Evolutionary conservation across 148 eudicot genomes (phyloP).

Genomic region (Persicaria maculosa): DNA sequence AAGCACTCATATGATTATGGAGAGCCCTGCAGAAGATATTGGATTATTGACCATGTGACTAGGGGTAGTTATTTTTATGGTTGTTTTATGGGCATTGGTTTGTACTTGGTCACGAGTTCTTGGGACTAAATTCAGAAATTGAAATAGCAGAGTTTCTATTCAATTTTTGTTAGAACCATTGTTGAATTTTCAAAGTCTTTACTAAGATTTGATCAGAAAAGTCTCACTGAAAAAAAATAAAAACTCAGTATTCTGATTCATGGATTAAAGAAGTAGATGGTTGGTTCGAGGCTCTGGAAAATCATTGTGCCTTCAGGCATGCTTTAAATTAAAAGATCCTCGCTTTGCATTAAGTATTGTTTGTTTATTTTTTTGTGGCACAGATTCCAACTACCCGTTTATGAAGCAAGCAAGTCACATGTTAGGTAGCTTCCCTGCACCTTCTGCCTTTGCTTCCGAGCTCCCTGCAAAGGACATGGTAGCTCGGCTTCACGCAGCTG

Average conservation of each 20-base stretch:
- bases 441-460: constrained; percentile 86
- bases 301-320: too few relatives aligned
- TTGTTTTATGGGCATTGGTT: background rate
- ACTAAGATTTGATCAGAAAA: too few relatives aligned
- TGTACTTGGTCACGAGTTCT: background rate
- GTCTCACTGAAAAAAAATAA: too few relatives aligned
- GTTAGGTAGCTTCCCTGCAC: constrained; percentile 67
- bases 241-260: too few relatives aligned
- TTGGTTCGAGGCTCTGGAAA: constrained; percentile 26
- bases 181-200: too few relatives aligned
- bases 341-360: background rate
- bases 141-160: background rate
- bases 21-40: background rate
- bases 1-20: too few relatives aligned
- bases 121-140: background rate
- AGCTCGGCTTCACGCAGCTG: constrained; percentile 39
- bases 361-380: constrained; percentile 3
- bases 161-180: background rate
- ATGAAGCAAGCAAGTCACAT: constrained; percentile 48
- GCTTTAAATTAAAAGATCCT: too few relatives aligned
- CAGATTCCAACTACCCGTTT: constrained; percentile 49
- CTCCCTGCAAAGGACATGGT: constrained; percentile 60
- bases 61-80: background rate
- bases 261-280: too few relatives aligned
- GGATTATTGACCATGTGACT: background rate